Evolutionary conservation across 2,329 filamentous ascomycete species (phyloP), one percentile per base, ranked within the genome.

Genomic region (Clonostachys solani): DNA sequence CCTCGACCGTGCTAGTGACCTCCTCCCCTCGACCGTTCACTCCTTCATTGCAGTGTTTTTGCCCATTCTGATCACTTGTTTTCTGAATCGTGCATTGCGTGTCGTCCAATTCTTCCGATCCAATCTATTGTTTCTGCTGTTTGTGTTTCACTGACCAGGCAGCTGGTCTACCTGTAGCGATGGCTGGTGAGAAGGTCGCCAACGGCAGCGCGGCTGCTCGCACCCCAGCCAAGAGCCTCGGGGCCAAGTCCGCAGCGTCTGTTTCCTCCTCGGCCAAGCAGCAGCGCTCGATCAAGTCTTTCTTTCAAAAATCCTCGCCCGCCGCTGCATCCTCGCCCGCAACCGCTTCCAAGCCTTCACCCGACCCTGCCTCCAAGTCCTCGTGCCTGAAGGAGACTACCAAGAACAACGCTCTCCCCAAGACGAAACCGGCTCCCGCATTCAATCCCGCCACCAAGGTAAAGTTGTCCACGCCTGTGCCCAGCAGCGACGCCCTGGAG

Each of bases 401-500:
- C 16, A 69, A 66, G 49, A 62, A 65, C 59, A 71, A 71, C 61
- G 55, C 64, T 53, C 56, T 67, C 17, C 65, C 66, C 49, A 59
- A 56, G 52, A 45, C 51, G 44, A 60, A 77, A 57, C 69, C 71
- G 17, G 36, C 17, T n/a, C 36, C 36, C 17, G 36, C 36, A 38
- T 43, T 43, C 42, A 71, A 66, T n/a, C 75, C 75, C 44, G 68
- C 68, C 36, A 74, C 74, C 49, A 69, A 53, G 45, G 36, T 54
- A 6, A 45, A 57, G 2, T 58, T 65, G 41, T 58, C 85, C 49
- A 92, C 89, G 0, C 89, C 90, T 5, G 79, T 86, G 6, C 86
- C 90, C 6, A 95, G 89, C 65, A 95, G 90, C 66, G 89, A 95
- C 66, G 79, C 78, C 35, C 64, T 81, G 23, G 82, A 86, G 46